Conservation (phyloP, 2,329 filamentous ascomycete genomes). For the Sporothrix euskadiensis region DNA sequence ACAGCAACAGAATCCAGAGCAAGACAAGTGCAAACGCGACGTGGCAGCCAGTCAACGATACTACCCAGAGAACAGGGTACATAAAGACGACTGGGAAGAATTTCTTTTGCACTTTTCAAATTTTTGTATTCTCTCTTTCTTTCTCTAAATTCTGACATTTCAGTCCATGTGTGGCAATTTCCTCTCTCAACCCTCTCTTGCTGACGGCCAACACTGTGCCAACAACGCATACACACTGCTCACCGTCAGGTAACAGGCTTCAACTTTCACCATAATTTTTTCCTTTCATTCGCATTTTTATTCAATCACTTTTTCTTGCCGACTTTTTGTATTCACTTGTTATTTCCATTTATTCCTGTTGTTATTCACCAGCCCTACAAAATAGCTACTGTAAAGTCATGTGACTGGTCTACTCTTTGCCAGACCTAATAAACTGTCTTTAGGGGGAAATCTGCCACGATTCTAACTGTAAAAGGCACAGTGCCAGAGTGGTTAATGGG, state of each 20-base stretch:
- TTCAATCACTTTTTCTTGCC: not conserved
- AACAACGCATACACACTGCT: not conserved
- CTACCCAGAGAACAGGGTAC: not conserved
- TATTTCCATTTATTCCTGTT: not conserved
- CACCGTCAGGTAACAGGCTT: too few species aligned
- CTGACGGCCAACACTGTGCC: not conserved
- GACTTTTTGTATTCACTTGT: not conserved
- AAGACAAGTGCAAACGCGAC: not conserved
- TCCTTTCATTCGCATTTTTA: not conserved
- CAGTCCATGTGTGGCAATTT: too few species aligned
- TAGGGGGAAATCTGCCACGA: not conserved
- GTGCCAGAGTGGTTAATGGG: slow-evolving; percentile 35
- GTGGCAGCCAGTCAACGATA: not conserved
- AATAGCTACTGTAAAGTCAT: not conserved
- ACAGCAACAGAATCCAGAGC: not conserved
- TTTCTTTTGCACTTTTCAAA: not conserved
- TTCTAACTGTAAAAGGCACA: slow-evolving; percentile 29
- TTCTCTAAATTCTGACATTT: not conserved
- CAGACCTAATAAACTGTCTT: not conserved
- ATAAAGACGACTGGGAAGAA: not conserved
- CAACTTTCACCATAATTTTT: too few species aligned
- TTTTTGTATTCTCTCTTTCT: not conserved
- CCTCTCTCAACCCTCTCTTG: not conserved
- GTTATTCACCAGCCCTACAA: too few species aligned
- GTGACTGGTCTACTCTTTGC: not conserved